Base-by-base conservation (phyloP, 2,329 filamentous ascomycete species). In the Aspergillus viridinutans region DNA sequence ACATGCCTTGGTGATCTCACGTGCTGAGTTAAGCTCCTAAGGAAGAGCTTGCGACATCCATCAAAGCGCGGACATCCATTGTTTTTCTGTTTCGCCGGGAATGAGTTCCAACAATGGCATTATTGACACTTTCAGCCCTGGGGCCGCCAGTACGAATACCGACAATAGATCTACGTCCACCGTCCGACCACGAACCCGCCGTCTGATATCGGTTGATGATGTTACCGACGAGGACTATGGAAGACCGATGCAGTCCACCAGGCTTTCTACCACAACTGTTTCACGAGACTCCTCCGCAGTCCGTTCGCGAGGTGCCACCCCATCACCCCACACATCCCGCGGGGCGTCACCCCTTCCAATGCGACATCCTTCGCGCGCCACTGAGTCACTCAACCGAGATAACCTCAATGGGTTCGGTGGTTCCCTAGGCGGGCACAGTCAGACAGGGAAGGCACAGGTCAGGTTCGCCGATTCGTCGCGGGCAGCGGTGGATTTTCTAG, bases 131-230 rank as follows among this genome's bases (percentile, higher is more conserved):
- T 64, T 71, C 58, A 67, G 69, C 65, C 69, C 71, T 56, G 69
- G 69, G 59, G 64, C 67, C 56, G 65, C 64, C 43, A 70, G 64
- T 60, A 67, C 68, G 53, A 70, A 66, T 61, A 67, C 69, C 38
- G 66, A 60, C 55, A 69, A 59, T 47, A 65, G 66, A 58, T 70
- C 71, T 29, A 67, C 66, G 61, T 76, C 74, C 25, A 73, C 74
- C 38, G 65, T 79, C 53, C 74, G 77, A 61, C 74, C 77, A 56
- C 76, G 76, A 49, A 75, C 73, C 58, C 69, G 75, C 56, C 74
- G 76, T 45, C 64, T 78, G 53, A 72, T 78, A 55, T 77, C 76
- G 23, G 72, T 76, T 48, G 67, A 70, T 60, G 73, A 77, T 58
- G 74, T 74, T 48, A 70, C 69, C 48, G 66, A 68, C 28, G 69